These are phyloP conservation scores for Termitomyces sp. DNA, from an alignment of 768 basidiomycete species.

Conservation along the genomic window DNA sequence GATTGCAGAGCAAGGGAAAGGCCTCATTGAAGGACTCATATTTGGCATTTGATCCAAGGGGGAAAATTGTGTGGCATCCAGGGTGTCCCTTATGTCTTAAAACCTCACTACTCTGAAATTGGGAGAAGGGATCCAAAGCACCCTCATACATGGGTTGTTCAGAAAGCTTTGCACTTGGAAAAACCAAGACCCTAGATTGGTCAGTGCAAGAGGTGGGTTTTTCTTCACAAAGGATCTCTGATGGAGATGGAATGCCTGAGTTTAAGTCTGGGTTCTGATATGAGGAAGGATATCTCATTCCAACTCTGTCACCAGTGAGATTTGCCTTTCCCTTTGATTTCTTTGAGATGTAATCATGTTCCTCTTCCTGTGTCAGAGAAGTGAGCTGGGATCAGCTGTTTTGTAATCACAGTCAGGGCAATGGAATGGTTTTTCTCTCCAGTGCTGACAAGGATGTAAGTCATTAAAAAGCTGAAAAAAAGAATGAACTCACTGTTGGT, in stretches of 20 bases:
- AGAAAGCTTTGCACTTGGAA: neutral
- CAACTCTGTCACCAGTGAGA: neutral
- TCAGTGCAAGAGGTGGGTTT: neutral
- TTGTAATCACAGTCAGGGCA: neutral
- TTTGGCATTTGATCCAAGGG: neutral
- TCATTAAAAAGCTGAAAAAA: neutral
- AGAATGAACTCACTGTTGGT: neutral
- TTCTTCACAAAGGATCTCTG: neutral
- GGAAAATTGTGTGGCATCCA: neutral
- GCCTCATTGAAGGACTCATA: neutral
- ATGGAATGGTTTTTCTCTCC: neutral
- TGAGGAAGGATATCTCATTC: neutral
- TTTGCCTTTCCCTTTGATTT: neutral
- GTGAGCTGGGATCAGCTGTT: neutral
- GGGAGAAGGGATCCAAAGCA: neutral
- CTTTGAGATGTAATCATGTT: neutral
- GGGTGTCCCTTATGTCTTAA: neutral
- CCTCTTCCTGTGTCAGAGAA: neutral
- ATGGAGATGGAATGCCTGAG: neutral
- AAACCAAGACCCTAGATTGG: neutral
- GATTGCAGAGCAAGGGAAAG: neutral
- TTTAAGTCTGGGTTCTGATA: neutral
- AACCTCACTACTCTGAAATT: neutral
- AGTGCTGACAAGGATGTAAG: neutral
- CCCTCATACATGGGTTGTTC: neutral